phyloP scores from a whole-genome alignment of 2,329 filamentous ascomycete species.

The Achaetomium macrosporum region DNA sequence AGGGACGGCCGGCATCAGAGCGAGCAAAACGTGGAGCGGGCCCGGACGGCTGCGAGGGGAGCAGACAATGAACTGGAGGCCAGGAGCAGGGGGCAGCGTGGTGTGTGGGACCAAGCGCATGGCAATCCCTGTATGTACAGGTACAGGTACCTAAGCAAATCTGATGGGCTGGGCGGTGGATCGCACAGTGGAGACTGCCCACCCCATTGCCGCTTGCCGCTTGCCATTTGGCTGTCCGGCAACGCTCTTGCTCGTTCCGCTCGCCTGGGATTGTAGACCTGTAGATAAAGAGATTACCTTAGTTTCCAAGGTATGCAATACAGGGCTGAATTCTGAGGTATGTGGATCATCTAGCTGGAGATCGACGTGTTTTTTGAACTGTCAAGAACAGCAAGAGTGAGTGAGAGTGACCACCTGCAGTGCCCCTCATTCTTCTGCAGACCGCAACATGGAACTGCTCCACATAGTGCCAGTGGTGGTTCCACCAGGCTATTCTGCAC shows the following conservation, averaged over 20 bases:
- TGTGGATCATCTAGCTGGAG: too few species aligned
- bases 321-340: too few species aligned
- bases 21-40: constrained; percentile 16
- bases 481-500: constrained; percentile 1
- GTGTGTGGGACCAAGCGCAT: constrained; percentile 3
- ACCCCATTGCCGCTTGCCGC: constrained; percentile 19
- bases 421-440: constrained; percentile 1
- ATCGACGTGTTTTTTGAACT: too few species aligned
- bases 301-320: too few species aligned
- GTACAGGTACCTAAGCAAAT: constrained; percentile 12
- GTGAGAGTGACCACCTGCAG: neutral
- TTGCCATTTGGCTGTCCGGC: constrained; percentile 18
- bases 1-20: constrained; percentile 18
- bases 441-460: constrained; percentile 11
- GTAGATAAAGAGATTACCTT: constrained; percentile 11
- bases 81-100: constrained; percentile 9
- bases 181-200: constrained; percentile 8
- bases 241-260: constrained; percentile 11
- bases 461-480: constrained; percentile 5
- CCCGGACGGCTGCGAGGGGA: constrained; percentile 6
- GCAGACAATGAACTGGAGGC: constrained; percentile 17
- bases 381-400: too few species aligned
- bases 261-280: neutral
- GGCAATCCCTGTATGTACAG: neutral
- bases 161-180: constrained; percentile 6